Conservation (phyloP, 345 rosid species). For the Conringia planisiliqua region DNA sequence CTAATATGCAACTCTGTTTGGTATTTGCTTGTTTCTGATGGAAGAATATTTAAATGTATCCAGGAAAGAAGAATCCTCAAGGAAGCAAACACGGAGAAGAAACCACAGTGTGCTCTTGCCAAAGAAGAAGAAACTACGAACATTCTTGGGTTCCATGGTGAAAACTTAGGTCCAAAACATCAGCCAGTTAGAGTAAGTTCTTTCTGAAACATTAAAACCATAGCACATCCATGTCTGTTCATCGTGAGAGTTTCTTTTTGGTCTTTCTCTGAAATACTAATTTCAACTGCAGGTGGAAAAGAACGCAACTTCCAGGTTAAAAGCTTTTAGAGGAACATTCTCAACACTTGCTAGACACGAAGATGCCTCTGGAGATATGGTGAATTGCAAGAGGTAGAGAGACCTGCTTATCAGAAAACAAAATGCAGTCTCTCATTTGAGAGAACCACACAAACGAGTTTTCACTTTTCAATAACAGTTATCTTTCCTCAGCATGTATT, state of each 20-base stretch:
- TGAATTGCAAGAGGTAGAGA: conserved; percentile 9
- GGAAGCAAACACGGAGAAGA: conserved; percentile 76
- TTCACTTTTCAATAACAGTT: neutral
- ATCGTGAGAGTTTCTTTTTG: neutral
- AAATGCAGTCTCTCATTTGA: conserved; percentile 35
- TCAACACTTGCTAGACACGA: neutral
- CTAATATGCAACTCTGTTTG: neutral
- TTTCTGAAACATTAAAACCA: neutral
- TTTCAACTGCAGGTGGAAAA: conserved; percentile 22
- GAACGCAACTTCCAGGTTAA: conserved; percentile 14
- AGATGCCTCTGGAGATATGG: neutral
- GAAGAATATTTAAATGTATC: conserved; percentile 11
- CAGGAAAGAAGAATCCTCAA: conserved; percentile 76
- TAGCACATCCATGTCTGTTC: neutral
- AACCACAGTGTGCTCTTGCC: conserved; percentile 36
- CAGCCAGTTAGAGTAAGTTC: conserved; percentile 44
- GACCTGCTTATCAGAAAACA: conserved; percentile 36
- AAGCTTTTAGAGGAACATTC: conserved; percentile 35
- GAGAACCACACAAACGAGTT: neutral
- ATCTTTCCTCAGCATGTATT: neutral
- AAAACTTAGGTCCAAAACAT: conserved; percentile 35
- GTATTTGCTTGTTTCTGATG: neutral
- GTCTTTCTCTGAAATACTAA: neutral
- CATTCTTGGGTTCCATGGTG: conserved; percentile 24
- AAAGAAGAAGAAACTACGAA: conserved; percentile 37